Evolutionary conservation across 345 rosid species (phyloP).

Genomic region (Hibiscus trionum): DNA sequence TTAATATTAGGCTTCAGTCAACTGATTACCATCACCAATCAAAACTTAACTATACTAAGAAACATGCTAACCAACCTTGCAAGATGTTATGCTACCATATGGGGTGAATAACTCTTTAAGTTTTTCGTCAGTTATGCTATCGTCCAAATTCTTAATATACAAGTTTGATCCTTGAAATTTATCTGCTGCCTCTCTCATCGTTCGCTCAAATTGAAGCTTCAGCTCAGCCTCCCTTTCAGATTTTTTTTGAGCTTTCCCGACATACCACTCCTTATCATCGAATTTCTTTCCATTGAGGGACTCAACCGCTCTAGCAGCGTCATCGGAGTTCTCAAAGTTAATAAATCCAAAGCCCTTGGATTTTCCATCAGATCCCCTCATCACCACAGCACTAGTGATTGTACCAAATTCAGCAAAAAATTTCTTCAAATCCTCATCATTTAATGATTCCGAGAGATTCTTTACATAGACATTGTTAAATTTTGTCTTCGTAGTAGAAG

Average conservation of each 20-base stretch:
- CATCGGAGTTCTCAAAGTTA: conserved; percentile 71
- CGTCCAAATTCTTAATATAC: conserved; percentile 84
- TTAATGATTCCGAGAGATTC: conserved; percentile 60
- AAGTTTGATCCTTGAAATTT: conserved; percentile 77
- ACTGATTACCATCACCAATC: background rate
- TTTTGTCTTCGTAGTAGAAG: conserved; percentile 31
- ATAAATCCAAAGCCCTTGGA: conserved; percentile 90
- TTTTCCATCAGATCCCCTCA: conserved; percentile 80
- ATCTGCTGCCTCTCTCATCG: conserved; percentile 67
- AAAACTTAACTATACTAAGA: background rate
- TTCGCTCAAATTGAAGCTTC: conserved; percentile 66
- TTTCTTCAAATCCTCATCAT: conserved; percentile 66
- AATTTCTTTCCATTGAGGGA: conserved; percentile 68
- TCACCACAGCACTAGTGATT: conserved; percentile 75
- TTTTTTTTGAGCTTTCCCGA: conserved; percentile 90
- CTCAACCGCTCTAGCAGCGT: conserved; percentile 77
- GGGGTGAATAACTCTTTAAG: conserved; percentile 67
- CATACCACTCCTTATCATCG: conserved; percentile 95
- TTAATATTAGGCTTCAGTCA: background rate
- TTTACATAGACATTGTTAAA: conserved; percentile 88
- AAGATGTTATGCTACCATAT: conserved; percentile 74
- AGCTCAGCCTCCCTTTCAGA: conserved; percentile 75
- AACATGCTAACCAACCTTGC: conserved; percentile 50
- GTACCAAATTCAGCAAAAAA: conserved; percentile 67
- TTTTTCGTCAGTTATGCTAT: conserved; percentile 68